A percentile compares a stretch with the other conserved stretches of the same genome.
Conservation (phyloP, 2,329 filamentous ascomycete species). For the Phialophora macrospora region DNA sequence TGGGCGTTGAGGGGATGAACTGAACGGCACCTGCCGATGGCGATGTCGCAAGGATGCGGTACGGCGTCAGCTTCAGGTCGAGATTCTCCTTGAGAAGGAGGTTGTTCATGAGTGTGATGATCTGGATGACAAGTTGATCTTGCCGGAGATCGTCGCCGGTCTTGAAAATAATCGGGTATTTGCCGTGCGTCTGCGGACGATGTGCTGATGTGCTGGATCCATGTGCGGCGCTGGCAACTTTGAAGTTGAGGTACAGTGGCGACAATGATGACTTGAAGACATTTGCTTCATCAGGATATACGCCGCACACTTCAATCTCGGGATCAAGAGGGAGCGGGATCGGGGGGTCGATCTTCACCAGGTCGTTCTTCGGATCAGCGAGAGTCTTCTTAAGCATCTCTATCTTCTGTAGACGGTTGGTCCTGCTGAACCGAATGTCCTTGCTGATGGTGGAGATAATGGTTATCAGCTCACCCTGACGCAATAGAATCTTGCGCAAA, state of each 20-base stretch:
- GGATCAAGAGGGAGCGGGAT: slow-evolving; percentile 89
- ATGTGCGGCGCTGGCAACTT: slow-evolving; percentile 61
- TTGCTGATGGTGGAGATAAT: slow-evolving; percentile 86
- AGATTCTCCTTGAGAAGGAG: slow-evolving; percentile 94
- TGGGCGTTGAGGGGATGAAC: slow-evolving; percentile 83
- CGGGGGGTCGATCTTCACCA: slow-evolving; percentile 80
- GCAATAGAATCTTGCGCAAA: slow-evolving; percentile 73
- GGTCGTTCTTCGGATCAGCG: slow-evolving; percentile 86
- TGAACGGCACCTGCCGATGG: slow-evolving; percentile 88
- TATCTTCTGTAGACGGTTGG: slow-evolving; percentile 77
- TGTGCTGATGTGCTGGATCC: slow-evolving; percentile 19
- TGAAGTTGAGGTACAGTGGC: slow-evolving; percentile 89
- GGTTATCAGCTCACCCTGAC: slow-evolving; percentile 87
- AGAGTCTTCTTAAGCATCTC: slow-evolving; percentile 84
- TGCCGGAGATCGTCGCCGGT: slow-evolving; percentile 94
- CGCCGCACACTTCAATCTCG: slow-evolving; percentile 75
- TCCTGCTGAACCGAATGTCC: slow-evolving; percentile 80
- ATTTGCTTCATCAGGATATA: slow-evolving; percentile 80
- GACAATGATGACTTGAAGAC: slow-evolving; percentile 96
- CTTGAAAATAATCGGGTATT: slow-evolving; percentile 96
- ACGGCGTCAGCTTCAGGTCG: slow-evolving; percentile 91
- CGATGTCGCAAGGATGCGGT: slow-evolving; percentile 93
- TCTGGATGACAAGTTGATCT: slow-evolving; percentile 95
- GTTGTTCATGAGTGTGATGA: slow-evolving; percentile 97
- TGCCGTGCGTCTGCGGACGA: slow-evolving; percentile 57